A percentile compares a stretch with the other conserved stretches of the same genome.
Conservation (phyloP, 495 filamentous ascomycete genomes). For the Cladorrhinum samala region DNA sequence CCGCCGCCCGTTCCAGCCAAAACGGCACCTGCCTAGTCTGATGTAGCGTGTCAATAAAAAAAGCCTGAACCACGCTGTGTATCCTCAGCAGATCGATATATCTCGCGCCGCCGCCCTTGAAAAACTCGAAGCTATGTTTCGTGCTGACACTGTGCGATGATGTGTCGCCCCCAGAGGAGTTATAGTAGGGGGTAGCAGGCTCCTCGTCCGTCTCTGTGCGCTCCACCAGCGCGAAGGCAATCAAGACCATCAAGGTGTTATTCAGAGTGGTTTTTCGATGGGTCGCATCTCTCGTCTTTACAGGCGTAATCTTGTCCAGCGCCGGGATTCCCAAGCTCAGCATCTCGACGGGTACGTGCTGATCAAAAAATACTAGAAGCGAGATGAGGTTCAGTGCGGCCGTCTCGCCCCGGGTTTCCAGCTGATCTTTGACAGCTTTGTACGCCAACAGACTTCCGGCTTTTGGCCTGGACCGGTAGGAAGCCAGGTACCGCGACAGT, state of each 20-base stretch:
- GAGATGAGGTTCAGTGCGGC: constrained; percentile 68
- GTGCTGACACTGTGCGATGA: constrained; percentile 23
- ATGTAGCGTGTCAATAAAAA: constrained; percentile 64
- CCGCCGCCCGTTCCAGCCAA: constrained; percentile 57
- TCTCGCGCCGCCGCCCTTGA: constrained; percentile 39
- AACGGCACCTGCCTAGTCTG: constrained; percentile 51
- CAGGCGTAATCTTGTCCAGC: constrained; percentile 48
- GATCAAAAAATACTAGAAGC: constrained; percentile 67
- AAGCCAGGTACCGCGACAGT: constrained; percentile 61
- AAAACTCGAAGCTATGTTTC: constrained; percentile 38
- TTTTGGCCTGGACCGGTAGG: constrained; percentile 61
- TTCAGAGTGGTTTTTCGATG: constrained; percentile 45
- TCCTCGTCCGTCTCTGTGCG: constrained; percentile 48
- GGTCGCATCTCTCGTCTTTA: constrained; percentile 50
- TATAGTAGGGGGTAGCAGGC: no score
- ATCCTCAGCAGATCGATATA: constrained; percentile 67
- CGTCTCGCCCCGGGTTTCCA: constrained; percentile 50
- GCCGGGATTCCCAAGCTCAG: constrained; percentile 56
- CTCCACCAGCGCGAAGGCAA: constrained; percentile 65
- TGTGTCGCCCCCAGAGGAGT: constrained; percentile 13
- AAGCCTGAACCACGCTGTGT: constrained; percentile 73
- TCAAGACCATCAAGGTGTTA: constrained; percentile 61
- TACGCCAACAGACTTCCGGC: constrained; percentile 62
- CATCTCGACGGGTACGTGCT: constrained; percentile 71
- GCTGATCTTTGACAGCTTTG: constrained; percentile 61